phyloP scores from a whole-genome alignment of 2,329 filamentous ascomycete species.

The Dryadomyces quercivorus region DNA sequence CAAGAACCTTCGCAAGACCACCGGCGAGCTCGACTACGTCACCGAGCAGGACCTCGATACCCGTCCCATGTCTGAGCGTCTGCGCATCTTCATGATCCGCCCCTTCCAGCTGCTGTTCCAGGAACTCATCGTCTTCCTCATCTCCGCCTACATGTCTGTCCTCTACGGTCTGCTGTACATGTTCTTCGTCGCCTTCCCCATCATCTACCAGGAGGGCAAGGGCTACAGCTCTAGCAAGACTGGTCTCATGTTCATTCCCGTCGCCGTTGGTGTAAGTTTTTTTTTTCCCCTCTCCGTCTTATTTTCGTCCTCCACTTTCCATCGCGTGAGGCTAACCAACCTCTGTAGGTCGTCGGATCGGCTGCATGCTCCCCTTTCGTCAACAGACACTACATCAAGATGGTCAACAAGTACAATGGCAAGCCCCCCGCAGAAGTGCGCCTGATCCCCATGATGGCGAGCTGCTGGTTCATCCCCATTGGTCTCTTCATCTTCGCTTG shows the following conservation, averaged over 20 bases:
- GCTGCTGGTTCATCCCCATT: conserved; percentile 58
- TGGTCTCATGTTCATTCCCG: conserved; percentile 77
- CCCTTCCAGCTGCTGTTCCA: conserved; percentile 77
- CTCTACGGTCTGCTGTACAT: conserved; percentile 65
- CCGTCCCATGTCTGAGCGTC: conserved; percentile 53
- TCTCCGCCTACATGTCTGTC: conserved; percentile 76
- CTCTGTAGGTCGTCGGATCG: conserved; percentile 39
- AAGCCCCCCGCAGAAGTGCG: conserved; percentile 66
- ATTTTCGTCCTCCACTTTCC: background rate
- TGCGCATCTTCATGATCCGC: conserved; percentile 64
- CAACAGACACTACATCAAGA: conserved; percentile 67
- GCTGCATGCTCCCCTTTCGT: conserved; percentile 58
- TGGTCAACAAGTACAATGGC: conserved; percentile 52
- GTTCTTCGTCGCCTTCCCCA: conserved; percentile 61
- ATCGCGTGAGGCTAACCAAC: background rate
- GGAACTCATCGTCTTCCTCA: conserved; percentile 76
- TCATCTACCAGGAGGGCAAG: conserved; percentile 69
- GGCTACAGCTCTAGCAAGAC: conserved; percentile 62
- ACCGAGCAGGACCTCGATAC: conserved; percentile 72
- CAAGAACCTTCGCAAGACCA: conserved; percentile 55
- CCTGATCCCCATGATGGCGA: conserved; percentile 71
- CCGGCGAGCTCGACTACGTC: conserved; percentile 54
- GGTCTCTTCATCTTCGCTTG: conserved; percentile 39
- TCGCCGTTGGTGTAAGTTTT: conserved; percentile 48
- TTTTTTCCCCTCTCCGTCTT: background rate